Percentiles rank a stretch among this genome's conserved stretches.
Evolutionary conservation across 2,329 filamentous ascomycete species (phyloP).

Genomic region (Leptographium flavum): DNA sequence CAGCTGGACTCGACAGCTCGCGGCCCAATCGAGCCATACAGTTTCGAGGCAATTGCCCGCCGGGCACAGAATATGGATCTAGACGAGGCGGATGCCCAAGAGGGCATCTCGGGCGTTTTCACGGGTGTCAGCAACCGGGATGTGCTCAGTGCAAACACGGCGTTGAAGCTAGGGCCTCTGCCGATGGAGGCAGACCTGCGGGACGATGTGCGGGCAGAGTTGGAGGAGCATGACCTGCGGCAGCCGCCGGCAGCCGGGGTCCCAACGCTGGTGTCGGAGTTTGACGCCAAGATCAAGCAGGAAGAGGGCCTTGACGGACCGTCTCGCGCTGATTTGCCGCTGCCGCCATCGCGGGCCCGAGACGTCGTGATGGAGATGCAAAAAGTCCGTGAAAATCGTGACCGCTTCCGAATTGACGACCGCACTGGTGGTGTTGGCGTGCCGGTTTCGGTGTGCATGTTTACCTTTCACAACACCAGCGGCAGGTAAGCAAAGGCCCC

Average conservation of each 20-base stretch:
- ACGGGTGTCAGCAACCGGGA: slow-evolving; percentile 48
- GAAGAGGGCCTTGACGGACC: slow-evolving; percentile 81
- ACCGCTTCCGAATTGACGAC: slow-evolving; percentile 77
- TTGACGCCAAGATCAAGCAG: slow-evolving; percentile 75
- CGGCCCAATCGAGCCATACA: slow-evolving; percentile 49
- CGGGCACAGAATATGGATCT: slow-evolving; percentile 45
- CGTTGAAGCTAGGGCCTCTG: slow-evolving; percentile 64
- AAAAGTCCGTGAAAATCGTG: slow-evolving; percentile 82
- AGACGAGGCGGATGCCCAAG: slow-evolving; percentile 47
- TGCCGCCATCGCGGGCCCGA: slow-evolving; percentile 74
- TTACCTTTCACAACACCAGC: slow-evolving; percentile 93
- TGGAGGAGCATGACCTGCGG: slow-evolving; percentile 72
- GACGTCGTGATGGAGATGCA: slow-evolving; percentile 92
- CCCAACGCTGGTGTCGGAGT: slow-evolving; percentile 68
- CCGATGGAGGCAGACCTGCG: slow-evolving; percentile 73
- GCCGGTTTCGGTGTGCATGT: slow-evolving; percentile 85
- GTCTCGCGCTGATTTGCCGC: slow-evolving; percentile 62
- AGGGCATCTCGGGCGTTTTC: slow-evolving; percentile 49
- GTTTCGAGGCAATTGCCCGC: slow-evolving; percentile 45
- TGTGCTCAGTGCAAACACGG: slow-evolving; percentile 38
- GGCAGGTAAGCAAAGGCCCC: slow-evolving; percentile 51
- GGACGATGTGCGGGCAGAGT: slow-evolving; percentile 72
- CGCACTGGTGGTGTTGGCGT: slow-evolving; percentile 73
- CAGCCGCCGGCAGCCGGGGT: slow-evolving; percentile 59
- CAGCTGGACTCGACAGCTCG: slow-evolving; percentile 42